Evolutionary conservation across 257 asterid genomes (phyloP).

Genomic region (Marsdenia floribunda): DNA sequence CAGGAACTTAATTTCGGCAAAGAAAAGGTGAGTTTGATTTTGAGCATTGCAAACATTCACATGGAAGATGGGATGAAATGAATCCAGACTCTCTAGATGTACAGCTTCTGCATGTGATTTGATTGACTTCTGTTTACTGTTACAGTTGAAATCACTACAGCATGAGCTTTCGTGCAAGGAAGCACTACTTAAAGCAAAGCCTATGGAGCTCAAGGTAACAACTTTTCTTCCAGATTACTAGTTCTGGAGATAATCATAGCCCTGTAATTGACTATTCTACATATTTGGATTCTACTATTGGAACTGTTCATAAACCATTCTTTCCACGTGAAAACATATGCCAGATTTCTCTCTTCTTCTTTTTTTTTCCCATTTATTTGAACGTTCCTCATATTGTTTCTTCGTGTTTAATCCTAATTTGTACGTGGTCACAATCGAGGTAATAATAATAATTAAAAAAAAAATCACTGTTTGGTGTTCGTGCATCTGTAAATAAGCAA

Average conservation of each 20-base stretch:
- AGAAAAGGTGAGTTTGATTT: slow-evolving; percentile 51
- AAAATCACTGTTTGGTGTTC: neutral
- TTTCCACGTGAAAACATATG: neutral
- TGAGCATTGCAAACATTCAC: neutral
- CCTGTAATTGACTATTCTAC: neutral
- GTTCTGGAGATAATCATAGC: too few species aligned
- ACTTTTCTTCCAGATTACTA: neutral
- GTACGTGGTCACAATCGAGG: neutral
- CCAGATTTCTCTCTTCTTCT: neutral
- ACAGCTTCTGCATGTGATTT: neutral
- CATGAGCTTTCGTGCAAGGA: slow-evolving; percentile 78
- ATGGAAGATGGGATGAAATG: neutral
- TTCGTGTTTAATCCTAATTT: neutral
- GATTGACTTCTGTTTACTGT: slow-evolving; percentile 6
- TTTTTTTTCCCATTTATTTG: neutral
- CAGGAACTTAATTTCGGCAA: slow-evolving; percentile 74
- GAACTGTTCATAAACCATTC: neutral
- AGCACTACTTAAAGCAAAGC: slow-evolving; percentile 57
- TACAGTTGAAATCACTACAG: slow-evolving; percentile 61
- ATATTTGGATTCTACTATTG: neutral
- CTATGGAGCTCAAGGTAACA: slow-evolving; percentile 23
- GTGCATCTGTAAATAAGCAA: neutral
- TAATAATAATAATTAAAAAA: neutral
- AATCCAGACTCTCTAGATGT: neutral
- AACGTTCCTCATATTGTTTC: too few species aligned